Evolutionary conservation across 2,329 filamentous ascomycete species (phyloP).

Genomic region (Mariannaea sp.): DNA sequence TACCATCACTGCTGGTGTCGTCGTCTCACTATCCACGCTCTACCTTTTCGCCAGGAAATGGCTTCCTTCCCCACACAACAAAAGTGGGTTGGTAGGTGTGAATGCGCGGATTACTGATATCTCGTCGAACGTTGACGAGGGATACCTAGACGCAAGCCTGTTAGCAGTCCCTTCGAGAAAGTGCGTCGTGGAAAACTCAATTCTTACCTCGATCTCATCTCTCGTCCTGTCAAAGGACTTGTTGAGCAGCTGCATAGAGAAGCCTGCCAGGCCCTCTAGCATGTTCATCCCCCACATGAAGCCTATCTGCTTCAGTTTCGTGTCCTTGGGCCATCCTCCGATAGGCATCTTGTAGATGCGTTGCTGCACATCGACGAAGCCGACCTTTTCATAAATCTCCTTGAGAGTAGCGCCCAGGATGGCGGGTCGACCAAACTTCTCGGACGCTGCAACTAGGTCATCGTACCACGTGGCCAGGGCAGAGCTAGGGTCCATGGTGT

Average conservation of each 20-base stretch:
- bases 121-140: constrained; percentile 53
- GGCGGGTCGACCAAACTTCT: constrained; percentile 45
- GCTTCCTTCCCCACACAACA: constrained; percentile 57
- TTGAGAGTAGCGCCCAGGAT: constrained; percentile 41
- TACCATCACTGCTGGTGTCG: neutral
- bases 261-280: constrained; percentile 46
- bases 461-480: constrained; percentile 46
- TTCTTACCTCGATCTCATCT: constrained; percentile 54
- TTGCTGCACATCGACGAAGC: constrained; percentile 59
- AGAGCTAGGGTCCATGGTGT: constrained; percentile 44
- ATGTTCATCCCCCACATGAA: constrained; percentile 49
- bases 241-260: constrained; percentile 46
- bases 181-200: neutral
- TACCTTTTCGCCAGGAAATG: constrained; percentile 40
- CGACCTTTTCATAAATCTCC: constrained; percentile 49
- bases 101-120: constrained; percentile 49
- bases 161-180: constrained; percentile 11
- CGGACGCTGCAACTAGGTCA: constrained; percentile 47
- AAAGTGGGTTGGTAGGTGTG: constrained; percentile 53
- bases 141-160: constrained; percentile 43
- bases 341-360: constrained; percentile 56
- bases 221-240: constrained; percentile 45
- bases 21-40: neutral
- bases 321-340: constrained; percentile 56
- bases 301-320: constrained; percentile 47